phyloP scores from a whole-genome alignment of 257 asterid genomes.

The Solanum arcanum region DNA sequence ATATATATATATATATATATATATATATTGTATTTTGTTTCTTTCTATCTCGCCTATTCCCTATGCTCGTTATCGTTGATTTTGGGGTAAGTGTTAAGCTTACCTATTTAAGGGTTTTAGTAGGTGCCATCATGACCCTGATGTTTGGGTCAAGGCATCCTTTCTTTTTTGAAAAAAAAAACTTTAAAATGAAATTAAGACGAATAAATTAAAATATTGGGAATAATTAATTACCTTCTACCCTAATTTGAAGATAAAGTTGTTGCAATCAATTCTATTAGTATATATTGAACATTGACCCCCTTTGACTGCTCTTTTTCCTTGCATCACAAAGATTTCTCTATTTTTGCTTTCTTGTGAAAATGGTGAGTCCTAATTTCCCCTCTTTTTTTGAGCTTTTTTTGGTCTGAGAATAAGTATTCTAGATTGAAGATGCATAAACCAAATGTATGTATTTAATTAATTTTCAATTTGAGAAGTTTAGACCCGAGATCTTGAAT shows the following conservation, averaged over 20 bases:
- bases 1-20: too few species aligned
- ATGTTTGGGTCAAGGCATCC: background rate
- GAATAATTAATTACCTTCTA: background rate
- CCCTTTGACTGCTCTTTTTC: background rate
- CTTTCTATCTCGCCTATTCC: background rate
- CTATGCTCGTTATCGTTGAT: background rate
- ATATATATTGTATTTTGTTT: too few species aligned
- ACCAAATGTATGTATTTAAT: background rate
- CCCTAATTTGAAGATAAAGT: background rate
- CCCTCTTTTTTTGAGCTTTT: background rate
- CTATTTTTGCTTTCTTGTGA: background rate
- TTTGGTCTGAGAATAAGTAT: background rate
- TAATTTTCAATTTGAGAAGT: too few species aligned
- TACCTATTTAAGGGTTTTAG: background rate
- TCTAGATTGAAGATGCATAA: background rate
- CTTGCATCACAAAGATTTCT: background rate
- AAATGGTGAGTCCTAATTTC: background rate
- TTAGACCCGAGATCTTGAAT: too few species aligned
- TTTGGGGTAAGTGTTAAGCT: background rate
- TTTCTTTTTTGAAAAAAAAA: too few species aligned
- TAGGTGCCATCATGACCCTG: background rate
- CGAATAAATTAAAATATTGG: background rate
- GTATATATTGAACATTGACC: background rate
- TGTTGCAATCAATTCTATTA: background rate
- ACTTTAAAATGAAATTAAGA: too few species aligned